These are phyloP conservation scores for Colletotrichum plurivorum DNA, from an alignment of 2,329 filamentous ascomycete species.

Conservation along the genomic window DNA sequence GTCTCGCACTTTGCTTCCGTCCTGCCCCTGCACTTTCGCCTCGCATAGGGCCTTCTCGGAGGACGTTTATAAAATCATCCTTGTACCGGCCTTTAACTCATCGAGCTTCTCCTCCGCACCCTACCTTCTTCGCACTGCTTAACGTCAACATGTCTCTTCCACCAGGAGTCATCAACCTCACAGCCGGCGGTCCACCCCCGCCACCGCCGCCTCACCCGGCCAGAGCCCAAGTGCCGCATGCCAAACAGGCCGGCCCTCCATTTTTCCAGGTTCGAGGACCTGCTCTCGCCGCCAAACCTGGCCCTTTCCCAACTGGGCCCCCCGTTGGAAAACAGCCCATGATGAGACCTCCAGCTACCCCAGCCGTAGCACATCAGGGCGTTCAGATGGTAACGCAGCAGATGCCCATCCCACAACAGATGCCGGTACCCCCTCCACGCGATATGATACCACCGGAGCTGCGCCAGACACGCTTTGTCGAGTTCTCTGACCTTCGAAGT, in stretches of 20 bases:
- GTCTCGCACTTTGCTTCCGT: constrained; percentile 1
- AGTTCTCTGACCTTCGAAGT: constrained; percentile 54
- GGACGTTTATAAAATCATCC: constrained; percentile 13
- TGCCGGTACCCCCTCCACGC: constrained; percentile 24
- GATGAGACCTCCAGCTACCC: constrained; percentile 1
- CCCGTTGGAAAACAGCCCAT: not conserved
- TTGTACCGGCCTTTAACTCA: constrained; percentile 1
- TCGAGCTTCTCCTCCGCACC: not conserved
- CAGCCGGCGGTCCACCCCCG: constrained; percentile 1
- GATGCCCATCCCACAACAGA: constrained; percentile 2
- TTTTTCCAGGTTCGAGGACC: constrained; percentile 2
- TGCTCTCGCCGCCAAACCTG: not conserved
- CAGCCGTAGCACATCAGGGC: not conserved
- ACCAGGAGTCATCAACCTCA: constrained; percentile 13
- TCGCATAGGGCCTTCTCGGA: not conserved
- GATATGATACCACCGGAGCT: constrained; percentile 38
- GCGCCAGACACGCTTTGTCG: constrained; percentile 38
- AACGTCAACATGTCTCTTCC: constrained; percentile 29
- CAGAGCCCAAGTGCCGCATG: not conserved
- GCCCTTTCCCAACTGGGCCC: constrained; percentile 6
- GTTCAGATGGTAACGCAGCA: constrained; percentile 6
- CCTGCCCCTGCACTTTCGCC: constrained; percentile 8
- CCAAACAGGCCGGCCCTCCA: constrained; percentile 12
- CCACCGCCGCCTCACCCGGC: constrained; percentile 8
- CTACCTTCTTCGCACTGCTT: not conserved